Conservation (phyloP, 352 stramenopile species). For the Thalassiosira ordinaria region DNA sequence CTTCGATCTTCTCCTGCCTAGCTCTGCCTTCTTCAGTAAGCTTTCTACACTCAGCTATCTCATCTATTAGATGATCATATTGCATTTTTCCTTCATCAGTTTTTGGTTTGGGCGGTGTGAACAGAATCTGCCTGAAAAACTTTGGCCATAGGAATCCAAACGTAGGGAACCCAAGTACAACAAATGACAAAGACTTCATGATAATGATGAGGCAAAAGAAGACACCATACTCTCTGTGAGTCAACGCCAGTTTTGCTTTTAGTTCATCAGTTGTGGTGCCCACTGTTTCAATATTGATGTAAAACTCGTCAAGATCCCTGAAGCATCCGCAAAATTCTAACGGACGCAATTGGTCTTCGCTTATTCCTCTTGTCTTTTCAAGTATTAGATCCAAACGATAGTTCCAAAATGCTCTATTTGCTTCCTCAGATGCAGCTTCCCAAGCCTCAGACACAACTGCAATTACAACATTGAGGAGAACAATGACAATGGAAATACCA, state of each 20-base stretch:
- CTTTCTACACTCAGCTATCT: neutral
- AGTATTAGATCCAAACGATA: constrained; percentile 19
- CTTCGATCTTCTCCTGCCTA: neutral
- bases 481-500: constrained; percentile 23
- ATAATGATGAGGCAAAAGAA: constrained; percentile 5
- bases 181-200: neutral
- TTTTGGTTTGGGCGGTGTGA: constrained; percentile 21
- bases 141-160: constrained; percentile 24
- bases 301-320: neutral
- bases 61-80: neutral
- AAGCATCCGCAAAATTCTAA: neutral
- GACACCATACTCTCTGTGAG: neutral
- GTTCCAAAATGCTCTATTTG: constrained; percentile 22
- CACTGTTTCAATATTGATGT: constrained; percentile 17
- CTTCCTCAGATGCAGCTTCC: constrained; percentile 13
- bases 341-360: neutral
- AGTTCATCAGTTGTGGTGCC: constrained; percentile 4
- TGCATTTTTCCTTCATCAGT: neutral
- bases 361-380: constrained; percentile 22
- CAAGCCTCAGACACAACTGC: constrained; percentile 12
- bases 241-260: neutral
- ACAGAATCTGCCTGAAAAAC: constrained; percentile 28
- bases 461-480: constrained; percentile 31
- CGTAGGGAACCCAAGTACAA: constrained; percentile 15
- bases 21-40: neutral